Evolutionary conservation across 495 filamentous ascomycete genomes (phyloP).

Genomic region (Bryoglossum gracile): DNA sequence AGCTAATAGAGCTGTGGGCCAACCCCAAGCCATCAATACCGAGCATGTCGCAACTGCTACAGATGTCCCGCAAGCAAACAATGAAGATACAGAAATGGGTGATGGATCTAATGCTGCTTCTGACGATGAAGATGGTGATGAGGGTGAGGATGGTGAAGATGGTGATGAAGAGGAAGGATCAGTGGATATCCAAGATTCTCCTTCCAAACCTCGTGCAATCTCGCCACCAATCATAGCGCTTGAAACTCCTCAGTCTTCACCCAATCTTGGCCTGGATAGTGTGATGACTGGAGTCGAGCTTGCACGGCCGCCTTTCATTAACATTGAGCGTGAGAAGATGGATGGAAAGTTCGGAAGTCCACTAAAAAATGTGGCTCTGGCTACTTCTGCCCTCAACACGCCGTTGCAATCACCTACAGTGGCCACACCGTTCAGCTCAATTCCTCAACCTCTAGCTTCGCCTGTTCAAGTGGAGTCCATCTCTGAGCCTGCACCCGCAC

Average conservation of each 20-base stretch:
- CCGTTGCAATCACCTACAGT: slow-evolving; percentile 11
- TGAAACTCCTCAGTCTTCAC: slow-evolving; percentile 19
- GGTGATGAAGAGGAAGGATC: slow-evolving; percentile 44
- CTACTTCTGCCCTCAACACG: slow-evolving; percentile 17
- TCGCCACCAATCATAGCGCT: slow-evolving; percentile 5
- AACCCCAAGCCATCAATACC: slow-evolving; percentile 28
- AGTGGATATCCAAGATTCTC: slow-evolving; percentile 31
- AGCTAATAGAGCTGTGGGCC: slow-evolving; percentile 31
- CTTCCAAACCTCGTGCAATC: slow-evolving; percentile 9
- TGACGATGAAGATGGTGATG: slow-evolving; percentile 52
- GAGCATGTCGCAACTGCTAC: slow-evolving; percentile 13
- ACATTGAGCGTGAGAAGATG: slow-evolving; percentile 1
- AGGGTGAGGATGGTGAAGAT: slow-evolving; percentile 46
- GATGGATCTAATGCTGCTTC: slow-evolving; percentile 39
- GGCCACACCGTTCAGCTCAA: not conserved
- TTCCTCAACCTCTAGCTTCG: not conserved
- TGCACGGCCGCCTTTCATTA: not conserved
- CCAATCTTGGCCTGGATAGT: slow-evolving; percentile 10
- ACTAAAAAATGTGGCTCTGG: slow-evolving; percentile 20
- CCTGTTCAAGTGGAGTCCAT: not conserved
- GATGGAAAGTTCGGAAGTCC: slow-evolving; percentile 21
- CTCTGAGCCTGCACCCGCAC: not conserved
- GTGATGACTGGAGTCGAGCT: slow-evolving; percentile 5
- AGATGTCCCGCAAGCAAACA: slow-evolving; percentile 24
- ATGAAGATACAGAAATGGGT: slow-evolving; percentile 35